phyloP scores from a whole-genome alignment of 768 basidiomycete species.

The Tricholomella constricta region DNA sequence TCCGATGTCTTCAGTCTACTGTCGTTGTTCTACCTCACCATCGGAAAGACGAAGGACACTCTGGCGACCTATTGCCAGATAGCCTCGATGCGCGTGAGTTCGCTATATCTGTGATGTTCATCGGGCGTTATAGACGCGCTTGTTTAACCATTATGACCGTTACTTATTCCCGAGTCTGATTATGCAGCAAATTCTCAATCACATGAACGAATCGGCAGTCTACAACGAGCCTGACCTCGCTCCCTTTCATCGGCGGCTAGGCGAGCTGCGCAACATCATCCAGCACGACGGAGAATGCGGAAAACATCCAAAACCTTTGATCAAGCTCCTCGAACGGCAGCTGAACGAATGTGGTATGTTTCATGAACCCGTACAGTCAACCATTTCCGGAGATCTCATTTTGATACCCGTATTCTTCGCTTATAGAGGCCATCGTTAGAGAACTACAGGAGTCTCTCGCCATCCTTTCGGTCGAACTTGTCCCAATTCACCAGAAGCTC shows the following conservation, averaged over 20 bases:
- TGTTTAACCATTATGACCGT: slow-evolving; percentile 5
- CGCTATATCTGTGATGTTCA: slow-evolving; percentile 1
- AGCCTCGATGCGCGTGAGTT: slow-evolving; percentile 91
- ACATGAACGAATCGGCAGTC: slow-evolving; percentile 94
- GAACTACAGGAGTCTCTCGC: slow-evolving; percentile 84
- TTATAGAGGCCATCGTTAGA: slow-evolving; percentile 72
- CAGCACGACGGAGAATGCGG: slow-evolving; percentile 78
- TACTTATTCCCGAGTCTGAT: slow-evolving; percentile 19
- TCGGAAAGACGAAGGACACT: slow-evolving; percentile 92
- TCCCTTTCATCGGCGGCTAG: slow-evolving; percentile 82
- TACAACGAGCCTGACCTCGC: slow-evolving; percentile 91
- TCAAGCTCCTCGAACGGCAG: slow-evolving; percentile 86
- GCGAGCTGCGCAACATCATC: slow-evolving; percentile 83
- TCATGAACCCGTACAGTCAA: slow-evolving; percentile 15
- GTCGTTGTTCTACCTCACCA: slow-evolving; percentile 96
- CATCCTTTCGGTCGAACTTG: slow-evolving; percentile 85
- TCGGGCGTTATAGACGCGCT: neutral
- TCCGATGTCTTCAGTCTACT: slow-evolving; percentile 95
- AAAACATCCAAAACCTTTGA: slow-evolving; percentile 85
- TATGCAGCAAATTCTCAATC: slow-evolving; percentile 85
- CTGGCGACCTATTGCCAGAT: slow-evolving; percentile 97
- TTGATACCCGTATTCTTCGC: neutral
- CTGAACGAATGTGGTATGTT: slow-evolving; percentile 90
- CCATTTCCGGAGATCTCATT: neutral
- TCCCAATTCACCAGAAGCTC: slow-evolving; percentile 87